These are phyloP conservation scores for Cercospora sp. DNA, from an alignment of 2,329 filamentous ascomycete genomes.

Conservation along the genomic window DNA sequence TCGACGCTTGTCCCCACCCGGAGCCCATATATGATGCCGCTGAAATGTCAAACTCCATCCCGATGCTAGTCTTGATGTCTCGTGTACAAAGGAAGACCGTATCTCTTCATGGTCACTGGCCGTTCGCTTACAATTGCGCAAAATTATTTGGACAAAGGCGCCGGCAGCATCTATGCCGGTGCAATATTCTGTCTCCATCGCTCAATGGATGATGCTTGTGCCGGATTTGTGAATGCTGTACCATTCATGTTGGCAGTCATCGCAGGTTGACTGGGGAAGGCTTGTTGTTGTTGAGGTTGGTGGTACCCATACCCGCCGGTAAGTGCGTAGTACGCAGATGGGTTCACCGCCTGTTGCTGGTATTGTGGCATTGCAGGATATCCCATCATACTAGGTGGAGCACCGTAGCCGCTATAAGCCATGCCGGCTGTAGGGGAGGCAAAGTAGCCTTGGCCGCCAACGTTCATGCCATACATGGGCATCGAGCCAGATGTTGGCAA, in stretches of 20 bases:
- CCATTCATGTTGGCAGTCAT: background rate
- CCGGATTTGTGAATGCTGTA: background rate
- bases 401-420: conserved; percentile 23
- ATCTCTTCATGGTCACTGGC: background rate
- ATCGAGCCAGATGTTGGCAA: conserved; percentile 15
- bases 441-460: conserved; percentile 27
- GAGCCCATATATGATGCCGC: conserved; percentile 7
- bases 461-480: conserved; percentile 24
- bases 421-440: conserved; percentile 32
- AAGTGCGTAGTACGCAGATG: conserved; percentile 24
- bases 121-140: background rate
- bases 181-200: conserved; percentile 13
- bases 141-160: background rate
- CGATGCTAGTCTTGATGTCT: background rate
- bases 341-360: conserved; percentile 23
- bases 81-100: background rate
- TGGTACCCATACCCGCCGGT: conserved; percentile 17
- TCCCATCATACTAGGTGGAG: conserved; percentile 17
- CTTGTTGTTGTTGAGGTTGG: conserved; percentile 4
- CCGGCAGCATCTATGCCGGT: background rate
- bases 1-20: background rate
- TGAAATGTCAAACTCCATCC: conserved; percentile 4
- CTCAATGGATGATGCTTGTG: conserved; percentile 11
- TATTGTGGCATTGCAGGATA: conserved; percentile 14
- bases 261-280: background rate